Conservation (phyloP, 2,329 filamentous ascomycete genomes). For the Alternaria gansuensis region DNA sequence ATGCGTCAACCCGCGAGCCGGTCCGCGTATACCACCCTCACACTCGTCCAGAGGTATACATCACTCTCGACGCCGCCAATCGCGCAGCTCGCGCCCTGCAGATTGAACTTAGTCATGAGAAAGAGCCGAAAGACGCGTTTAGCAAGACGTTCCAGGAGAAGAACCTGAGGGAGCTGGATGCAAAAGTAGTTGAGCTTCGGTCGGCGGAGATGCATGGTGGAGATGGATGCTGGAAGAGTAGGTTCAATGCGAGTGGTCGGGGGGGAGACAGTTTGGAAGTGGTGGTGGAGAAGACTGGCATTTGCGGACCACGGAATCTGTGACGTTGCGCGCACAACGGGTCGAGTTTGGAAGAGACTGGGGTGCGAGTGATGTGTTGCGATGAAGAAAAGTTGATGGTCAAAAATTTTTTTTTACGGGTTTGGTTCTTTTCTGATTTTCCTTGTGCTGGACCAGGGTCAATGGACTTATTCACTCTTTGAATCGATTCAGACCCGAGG, state of each 20-base stretch:
- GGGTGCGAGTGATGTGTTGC: neutral
- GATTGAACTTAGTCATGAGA: conserved; percentile 36
- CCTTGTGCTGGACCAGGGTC: neutral
- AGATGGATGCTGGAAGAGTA: conserved; percentile 34
- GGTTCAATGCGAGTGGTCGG: conserved; percentile 33
- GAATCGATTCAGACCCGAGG: neutral
- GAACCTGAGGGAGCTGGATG: conserved; percentile 24
- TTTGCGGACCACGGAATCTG: conserved; percentile 44
- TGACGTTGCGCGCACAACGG: conserved; percentile 16
- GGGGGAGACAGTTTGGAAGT: conserved; percentile 36
- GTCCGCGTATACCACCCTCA: conserved; percentile 25
- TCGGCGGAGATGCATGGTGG: conserved; percentile 3
- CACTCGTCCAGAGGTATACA: conserved; percentile 34
- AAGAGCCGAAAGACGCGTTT: conserved; percentile 10
- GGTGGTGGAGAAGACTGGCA: conserved; percentile 28
- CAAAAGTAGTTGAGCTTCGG: conserved; percentile 24
- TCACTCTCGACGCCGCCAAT: conserved; percentile 36
- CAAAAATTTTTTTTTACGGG: neutral
- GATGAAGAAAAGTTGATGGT: neutral
- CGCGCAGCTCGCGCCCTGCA: conserved; percentile 39
- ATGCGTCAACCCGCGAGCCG: neutral
- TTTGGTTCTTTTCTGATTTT: neutral
- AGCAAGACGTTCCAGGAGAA: conserved; percentile 29
- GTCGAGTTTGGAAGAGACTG: neutral
- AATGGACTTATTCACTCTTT: neutral